Base-by-base conservation (phyloP, 257 asterid species). In the Solanum rostratum region DNA sequence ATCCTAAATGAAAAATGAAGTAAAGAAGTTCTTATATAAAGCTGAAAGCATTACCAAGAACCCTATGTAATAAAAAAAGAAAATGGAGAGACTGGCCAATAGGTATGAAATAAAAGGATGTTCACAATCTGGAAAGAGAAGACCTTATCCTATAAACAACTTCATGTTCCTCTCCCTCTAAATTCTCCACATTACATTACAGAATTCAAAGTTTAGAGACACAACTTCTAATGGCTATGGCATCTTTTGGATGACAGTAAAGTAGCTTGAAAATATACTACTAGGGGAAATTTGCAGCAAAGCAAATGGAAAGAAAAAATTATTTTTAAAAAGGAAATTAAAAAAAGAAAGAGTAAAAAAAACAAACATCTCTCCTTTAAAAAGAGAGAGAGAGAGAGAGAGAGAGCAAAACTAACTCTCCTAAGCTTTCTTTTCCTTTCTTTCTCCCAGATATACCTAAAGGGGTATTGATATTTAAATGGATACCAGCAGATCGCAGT, bases 1-100 rank as follows among this genome's bases (percentile, higher is more conserved):
- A 33, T 73, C 97, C 99, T 96, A 95, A 84, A 90, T 89, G 88
- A 60, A 86, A 80, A 83, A 80, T 81, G 69, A 14, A 39, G 80
- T 84, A 50, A 73, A 60, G 81, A 83, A 37, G 63, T 73, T 70
- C 22, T 76, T 49, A 76, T 18, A 76, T 49, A 76, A 76, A 76
- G 59, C 62, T 74, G 43, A 15, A 71, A 84, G 53, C 81, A 46
- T 24, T 46, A 27, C 60, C 60, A 76, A 24, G 59, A 76, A 76
- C 62, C 62, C 82, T 24, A 15, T 27, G 18, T 24, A 76, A 49
- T 16, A 27, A 53, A 6, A 16, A 49, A 76, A 45, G 73, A 76
- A 49, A 27, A 49, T 24, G 43, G 41, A 50, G 45, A 46, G 82
- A 49, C 59, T 9, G 57, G 19, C 81, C 63, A 76, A 76, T 24